Evolutionary conservation across 2,329 filamentous ascomycete species (phyloP), one percentile per base, ranked within the genome.

Genomic region (Cordyceps cateniannulata): DNA sequence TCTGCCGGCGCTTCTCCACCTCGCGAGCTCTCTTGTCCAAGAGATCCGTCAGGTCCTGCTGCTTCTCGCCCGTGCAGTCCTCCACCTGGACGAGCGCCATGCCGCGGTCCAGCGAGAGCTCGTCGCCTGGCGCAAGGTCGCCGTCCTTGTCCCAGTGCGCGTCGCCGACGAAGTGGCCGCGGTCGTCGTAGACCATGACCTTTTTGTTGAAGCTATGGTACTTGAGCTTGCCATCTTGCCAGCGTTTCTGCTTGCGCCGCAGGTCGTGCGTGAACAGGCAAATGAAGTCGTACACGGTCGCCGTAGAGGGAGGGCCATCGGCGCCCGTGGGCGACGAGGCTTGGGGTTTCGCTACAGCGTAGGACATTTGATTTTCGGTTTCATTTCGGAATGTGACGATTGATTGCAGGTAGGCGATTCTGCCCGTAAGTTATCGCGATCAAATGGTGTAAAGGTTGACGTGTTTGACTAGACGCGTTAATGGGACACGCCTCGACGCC

Each of bases 161-260:
- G 71, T 96, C 93, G 3, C 92, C 93, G 29, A 97, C 82, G 65
- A 88, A 91, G 70, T 93, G 91, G 0, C 89, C 85, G 2, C 84
- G 79, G 51, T 90, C 86, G 71, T 96, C 92, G 68, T 95, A 93
- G 7, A 96, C 90, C 90, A 97, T 96, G 62, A 95, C 79, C 5
- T 91, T 86, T 70, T 87, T 90, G 76, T 97, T 97, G 82, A 96
- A 96, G 0, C 89, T 88, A 70, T 97, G 93, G 65, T 88, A 96
- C 65, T 88, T 89, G 63, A 97, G 83, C 56, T 86, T 86, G 40
- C 93, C 93, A 86, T 97, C 93, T 69, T 96, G 91, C 93, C 93
- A 97, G 63, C 90, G 81, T 72, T 97, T 97, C 67, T 91, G 87
- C 76, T 97, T 97, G 60, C 90, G 86, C 56, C 86, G 85, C 47